Percentiles rank a stretch among this genome's conserved stretches.
phyloP scores from a whole-genome alignment of 345 rosid species.

The Gossypium stocksii region DNA sequence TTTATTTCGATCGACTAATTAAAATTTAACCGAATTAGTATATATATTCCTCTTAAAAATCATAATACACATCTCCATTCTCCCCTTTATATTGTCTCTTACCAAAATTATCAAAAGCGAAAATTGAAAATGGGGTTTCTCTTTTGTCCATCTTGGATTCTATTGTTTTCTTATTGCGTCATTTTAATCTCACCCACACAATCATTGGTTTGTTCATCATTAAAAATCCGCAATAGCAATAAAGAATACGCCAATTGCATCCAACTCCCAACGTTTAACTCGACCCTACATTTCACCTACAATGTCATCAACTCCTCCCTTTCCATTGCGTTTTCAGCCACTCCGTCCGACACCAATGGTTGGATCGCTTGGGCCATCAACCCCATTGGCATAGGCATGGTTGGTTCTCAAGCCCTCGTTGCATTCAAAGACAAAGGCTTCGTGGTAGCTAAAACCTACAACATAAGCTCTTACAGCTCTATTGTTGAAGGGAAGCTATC shows the following conservation, averaged over 20 bases:
- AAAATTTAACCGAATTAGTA: too few species aligned
- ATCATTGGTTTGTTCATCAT: constrained; percentile 51
- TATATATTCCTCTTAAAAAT: too few species aligned
- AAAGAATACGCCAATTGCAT: constrained; percentile 35
- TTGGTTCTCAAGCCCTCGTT: constrained; percentile 60
- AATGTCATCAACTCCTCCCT: constrained; percentile 60
- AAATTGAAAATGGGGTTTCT: constrained; percentile 12
- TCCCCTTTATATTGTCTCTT: too few species aligned
- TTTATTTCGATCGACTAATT: too few species aligned
- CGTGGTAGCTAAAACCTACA: constrained; percentile 41
- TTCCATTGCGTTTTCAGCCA: constrained; percentile 18
- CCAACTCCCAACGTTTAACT: constrained; percentile 43
- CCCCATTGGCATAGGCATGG: constrained; percentile 48
- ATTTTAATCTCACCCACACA: constrained; percentile 37
- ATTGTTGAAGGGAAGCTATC: constrained; percentile 19
- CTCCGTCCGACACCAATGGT: constrained; percentile 44
- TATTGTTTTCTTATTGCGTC: constrained; percentile 19
- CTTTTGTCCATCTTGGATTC: constrained; percentile 10
- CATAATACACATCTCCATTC: too few species aligned
- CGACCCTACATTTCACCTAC: constrained; percentile 70
- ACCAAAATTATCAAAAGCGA: neutral
- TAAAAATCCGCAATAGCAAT: constrained; percentile 26
- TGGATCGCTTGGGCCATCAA: constrained; percentile 87
- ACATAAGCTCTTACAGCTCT: constrained; percentile 29
- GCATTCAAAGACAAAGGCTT: constrained; percentile 41